phyloP scores from a whole-genome alignment of 176 grass and related monocot genomes.

The Areca catechu region DNA sequence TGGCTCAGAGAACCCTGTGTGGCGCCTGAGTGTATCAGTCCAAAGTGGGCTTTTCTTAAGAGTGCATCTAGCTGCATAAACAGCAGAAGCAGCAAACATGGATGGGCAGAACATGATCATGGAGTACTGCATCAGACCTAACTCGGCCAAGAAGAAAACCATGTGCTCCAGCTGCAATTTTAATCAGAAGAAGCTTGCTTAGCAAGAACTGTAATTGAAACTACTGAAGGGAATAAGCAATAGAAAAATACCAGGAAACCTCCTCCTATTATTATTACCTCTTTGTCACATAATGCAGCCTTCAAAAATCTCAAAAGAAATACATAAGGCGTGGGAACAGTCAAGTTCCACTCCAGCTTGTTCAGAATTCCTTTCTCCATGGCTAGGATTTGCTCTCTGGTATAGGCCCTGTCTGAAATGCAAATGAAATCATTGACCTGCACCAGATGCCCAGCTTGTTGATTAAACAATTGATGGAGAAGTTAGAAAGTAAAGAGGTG shows the following conservation, averaged over 20 bases:
- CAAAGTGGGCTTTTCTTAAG: constrained; percentile 62
- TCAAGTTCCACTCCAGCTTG: constrained; percentile 87
- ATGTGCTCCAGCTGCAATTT: constrained; percentile 69
- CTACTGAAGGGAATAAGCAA: neutral
- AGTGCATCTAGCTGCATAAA: constrained; percentile 77
- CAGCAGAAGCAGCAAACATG: constrained; percentile 64
- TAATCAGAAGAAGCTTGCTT: neutral
- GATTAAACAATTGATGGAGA: no score
- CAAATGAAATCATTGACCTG: constrained; percentile 91
- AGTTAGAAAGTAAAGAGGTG: no score
- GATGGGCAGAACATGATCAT: constrained; percentile 49
- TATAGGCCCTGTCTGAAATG: constrained; percentile 78
- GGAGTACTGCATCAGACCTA: constrained; percentile 67
- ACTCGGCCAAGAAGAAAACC: constrained; percentile 87
- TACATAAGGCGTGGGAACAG: constrained; percentile 69
- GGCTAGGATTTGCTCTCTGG: constrained; percentile 61
- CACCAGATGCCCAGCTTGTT: neutral
- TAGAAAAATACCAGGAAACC: no score
- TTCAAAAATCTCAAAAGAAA: constrained; percentile 82
- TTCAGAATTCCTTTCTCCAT: constrained; percentile 91
- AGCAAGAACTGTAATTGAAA: neutral
- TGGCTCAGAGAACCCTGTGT: constrained; percentile 56
- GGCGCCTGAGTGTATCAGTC: constrained; percentile 71
- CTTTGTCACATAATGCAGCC: constrained; percentile 46
- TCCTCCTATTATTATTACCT: constrained; percentile 28